A percentile compares a stretch with the other conserved stretches of the same genome.
These are phyloP conservation scores for Tylopilus sp. DNA, from an alignment of 768 basidiomycete species.

Conservation along the genomic window DNA sequence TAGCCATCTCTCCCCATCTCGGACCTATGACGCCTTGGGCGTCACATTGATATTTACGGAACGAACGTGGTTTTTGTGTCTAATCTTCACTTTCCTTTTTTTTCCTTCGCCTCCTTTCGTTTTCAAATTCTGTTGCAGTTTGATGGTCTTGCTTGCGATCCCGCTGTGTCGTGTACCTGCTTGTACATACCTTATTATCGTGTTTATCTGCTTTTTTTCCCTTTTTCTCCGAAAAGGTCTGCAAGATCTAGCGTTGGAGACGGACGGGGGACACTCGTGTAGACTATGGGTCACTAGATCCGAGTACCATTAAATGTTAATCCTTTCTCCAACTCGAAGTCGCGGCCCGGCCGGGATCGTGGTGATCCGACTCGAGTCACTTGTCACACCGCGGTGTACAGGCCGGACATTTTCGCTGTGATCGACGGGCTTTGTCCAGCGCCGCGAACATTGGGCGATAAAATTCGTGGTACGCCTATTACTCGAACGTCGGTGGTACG, in stretches of 20 bases:
- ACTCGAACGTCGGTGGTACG: too few relatives aligned
- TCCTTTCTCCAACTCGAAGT: too few relatives aligned
- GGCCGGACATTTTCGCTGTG: constrained; percentile 56
- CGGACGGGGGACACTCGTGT: background rate
- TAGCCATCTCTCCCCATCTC: too few relatives aligned
- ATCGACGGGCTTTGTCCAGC: constrained; percentile 54
- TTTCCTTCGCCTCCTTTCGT: background rate
- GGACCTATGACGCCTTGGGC: constrained; percentile 10
- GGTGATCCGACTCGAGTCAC: constrained; percentile 1
- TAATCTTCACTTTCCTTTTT: background rate
- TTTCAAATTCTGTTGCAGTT: constrained; percentile 9
- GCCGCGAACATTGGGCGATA: constrained; percentile 59
- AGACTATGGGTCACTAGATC: constrained; percentile 2
- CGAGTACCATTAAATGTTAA: background rate
- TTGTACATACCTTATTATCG: constrained; percentile 37
- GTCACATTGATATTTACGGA: constrained; percentile 15
- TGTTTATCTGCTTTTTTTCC: constrained; percentile 29
- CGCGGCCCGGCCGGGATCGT: too few relatives aligned
- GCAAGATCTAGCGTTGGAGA: constrained; percentile 6
- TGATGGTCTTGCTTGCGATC: constrained; percentile 20
- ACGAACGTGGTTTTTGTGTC: constrained; percentile 8
- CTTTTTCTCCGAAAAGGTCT: background rate
- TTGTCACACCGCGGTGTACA: constrained; percentile 37
- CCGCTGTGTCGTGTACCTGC: constrained; percentile 27
- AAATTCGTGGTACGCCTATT: constrained; percentile 65